Evolutionary conservation across 116 monocot species (phyloP).

Genomic region (Phalaenopsis hybrid): DNA sequence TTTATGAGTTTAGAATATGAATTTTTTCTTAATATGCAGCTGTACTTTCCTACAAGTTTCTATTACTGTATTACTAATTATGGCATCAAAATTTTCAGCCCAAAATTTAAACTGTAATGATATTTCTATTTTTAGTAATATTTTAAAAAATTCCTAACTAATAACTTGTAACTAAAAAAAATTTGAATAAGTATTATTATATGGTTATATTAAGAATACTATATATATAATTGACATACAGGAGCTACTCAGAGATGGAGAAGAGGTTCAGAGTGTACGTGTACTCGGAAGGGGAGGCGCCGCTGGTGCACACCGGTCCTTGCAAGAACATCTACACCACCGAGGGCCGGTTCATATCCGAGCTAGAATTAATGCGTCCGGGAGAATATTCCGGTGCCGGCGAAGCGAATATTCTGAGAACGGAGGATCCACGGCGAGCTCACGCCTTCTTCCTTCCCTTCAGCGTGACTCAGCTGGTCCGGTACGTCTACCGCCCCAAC

Average conservation of each 20-base stretch:
- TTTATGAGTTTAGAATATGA: no score
- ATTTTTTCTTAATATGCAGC: no score
- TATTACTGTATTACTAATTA: no score
- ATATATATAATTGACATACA: constrained; percentile 1
- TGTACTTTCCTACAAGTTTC: no score
- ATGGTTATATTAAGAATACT: no score
- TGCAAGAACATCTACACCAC: constrained; percentile 38
- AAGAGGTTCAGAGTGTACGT: constrained; percentile 58
- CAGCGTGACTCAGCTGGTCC: constrained; percentile 53
- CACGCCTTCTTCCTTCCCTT: constrained; percentile 74
- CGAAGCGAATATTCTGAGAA: constrained; percentile 11
- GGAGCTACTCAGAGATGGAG: constrained; percentile 91
- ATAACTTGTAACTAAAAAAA: no score
- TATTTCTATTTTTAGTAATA: no score
- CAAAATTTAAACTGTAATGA: no score
- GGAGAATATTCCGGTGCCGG: constrained; percentile 13
- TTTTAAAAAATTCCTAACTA: no score
- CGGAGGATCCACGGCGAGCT: constrained; percentile 40
- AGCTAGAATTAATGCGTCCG: constrained; percentile 27
- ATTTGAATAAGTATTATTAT: no score
- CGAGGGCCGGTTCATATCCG: constrained; percentile 55
- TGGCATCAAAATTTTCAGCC: no score
- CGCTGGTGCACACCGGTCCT: constrained; percentile 47
- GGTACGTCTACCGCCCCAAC: constrained; percentile 34
- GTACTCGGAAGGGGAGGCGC: constrained; percentile 68